Evolutionary conservation across 192 early-diverging fungal species (phyloP).

Genomic region (Podochytrium sp.): DNA sequence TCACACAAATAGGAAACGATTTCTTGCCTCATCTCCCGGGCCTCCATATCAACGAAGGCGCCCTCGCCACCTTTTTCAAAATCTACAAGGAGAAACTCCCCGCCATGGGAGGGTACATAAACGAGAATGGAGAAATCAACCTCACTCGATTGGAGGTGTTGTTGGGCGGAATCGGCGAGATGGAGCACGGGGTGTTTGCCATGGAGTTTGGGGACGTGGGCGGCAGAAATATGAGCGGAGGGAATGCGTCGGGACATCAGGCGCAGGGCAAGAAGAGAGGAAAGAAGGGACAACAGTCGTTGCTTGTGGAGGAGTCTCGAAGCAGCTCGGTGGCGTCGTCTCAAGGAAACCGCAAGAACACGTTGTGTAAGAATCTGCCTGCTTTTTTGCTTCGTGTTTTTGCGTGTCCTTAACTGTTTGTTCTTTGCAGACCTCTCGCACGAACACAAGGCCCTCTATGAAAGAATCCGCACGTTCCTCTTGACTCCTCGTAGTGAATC

Average conservation of each 20-base stretch:
- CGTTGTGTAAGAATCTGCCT: background rate
- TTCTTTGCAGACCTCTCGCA: constrained; percentile 25
- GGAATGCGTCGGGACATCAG: background rate
- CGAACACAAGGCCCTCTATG: constrained; percentile 37
- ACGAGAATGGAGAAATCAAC: constrained; percentile 78
- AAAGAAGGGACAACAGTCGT: background rate
- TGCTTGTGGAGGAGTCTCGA: background rate
- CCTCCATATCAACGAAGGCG: constrained; percentile 93
- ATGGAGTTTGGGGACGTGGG: constrained; percentile 43
- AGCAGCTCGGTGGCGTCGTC: background rate
- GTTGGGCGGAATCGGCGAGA: constrained; percentile 78
- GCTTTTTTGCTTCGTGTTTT: background rate
- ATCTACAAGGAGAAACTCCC: constrained; percentile 89
- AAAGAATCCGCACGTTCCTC: constrained; percentile 55
- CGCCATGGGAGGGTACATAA: constrained; percentile 80
- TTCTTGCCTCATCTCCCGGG: constrained; percentile 94
- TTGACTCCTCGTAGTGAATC: constrained; percentile 16
- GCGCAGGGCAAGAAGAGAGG: background rate
- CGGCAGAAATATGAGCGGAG: constrained; percentile 6
- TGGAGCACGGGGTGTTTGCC: constrained; percentile 80
- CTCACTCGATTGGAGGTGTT: constrained; percentile 78
- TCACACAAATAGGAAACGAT: constrained; percentile 86
- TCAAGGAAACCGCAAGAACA: background rate
- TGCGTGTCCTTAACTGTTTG: background rate
- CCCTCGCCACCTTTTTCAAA: constrained; percentile 83